Conservation (phyloP, 129 eudicot species). For the Flaveria ramosissima region DNA sequence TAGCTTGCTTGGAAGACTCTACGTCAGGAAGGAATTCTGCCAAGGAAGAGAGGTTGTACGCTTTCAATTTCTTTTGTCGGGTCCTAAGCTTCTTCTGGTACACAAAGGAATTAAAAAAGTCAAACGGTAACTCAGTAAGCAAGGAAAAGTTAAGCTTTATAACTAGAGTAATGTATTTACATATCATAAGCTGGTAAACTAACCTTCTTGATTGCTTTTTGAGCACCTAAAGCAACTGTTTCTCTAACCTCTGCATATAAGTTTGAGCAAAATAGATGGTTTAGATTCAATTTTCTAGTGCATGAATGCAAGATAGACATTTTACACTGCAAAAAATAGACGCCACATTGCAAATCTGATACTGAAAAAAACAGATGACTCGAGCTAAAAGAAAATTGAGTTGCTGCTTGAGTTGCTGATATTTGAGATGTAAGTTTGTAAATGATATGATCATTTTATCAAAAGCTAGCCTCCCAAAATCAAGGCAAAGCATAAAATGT, state of each 20-base stretch:
- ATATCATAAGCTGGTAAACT: not conserved
- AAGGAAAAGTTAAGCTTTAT: not conserved
- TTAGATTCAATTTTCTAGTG: not conserved
- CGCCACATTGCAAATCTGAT: not conserved
- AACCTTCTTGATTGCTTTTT: slow-evolving; percentile 68
- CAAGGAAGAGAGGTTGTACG: slow-evolving; percentile 73
- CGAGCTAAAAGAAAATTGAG: not conserved
- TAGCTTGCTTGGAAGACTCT: slow-evolving; percentile 38
- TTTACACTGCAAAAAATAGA: not conserved
- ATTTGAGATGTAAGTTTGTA: not conserved
- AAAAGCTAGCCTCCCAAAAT: not conserved
- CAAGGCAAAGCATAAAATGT: not conserved
- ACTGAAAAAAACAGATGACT: too few relatives aligned
- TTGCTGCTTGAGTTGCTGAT: not conserved
- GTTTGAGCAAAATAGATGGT: not conserved
- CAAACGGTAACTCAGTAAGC: not conserved
- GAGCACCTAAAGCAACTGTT: slow-evolving; percentile 63
- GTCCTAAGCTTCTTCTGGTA: slow-evolving; percentile 50
- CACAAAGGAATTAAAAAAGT: not conserved
- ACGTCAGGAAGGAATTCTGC: slow-evolving; percentile 65
- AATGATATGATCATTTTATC: not conserved
- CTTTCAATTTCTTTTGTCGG: slow-evolving; percentile 67
- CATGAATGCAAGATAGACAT: not conserved
- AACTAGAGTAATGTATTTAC: not conserved
- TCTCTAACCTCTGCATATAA: slow-evolving; percentile 63